Percentiles rank a stretch among this genome's conserved stretches.
Evolutionary conservation across 768 basidiomycete species (phyloP).

Genomic region (Tubosaeta sp.): DNA sequence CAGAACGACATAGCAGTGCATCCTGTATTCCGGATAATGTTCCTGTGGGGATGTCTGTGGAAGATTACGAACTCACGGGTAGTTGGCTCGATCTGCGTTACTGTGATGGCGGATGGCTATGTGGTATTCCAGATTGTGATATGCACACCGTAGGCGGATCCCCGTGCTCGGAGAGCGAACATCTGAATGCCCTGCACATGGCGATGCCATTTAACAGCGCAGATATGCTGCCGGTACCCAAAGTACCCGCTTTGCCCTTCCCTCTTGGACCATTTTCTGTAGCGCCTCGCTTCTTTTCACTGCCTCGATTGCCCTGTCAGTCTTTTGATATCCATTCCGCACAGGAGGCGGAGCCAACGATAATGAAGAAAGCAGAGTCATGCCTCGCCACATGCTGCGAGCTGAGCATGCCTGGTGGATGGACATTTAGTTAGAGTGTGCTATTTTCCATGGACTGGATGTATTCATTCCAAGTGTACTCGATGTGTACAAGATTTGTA

Average conservation of each 20-base stretch:
- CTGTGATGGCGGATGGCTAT: slow-evolving; percentile 23
- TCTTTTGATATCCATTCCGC: slow-evolving; percentile 12
- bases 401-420: slow-evolving; percentile 40
- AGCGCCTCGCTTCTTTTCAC: slow-evolving; percentile 19
- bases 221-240: slow-evolving; percentile 12
- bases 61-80: slow-evolving; percentile 45
- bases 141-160: slow-evolving; percentile 33
- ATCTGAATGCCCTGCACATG: slow-evolving; percentile 16
- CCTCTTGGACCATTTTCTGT: slow-evolving; percentile 14
- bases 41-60: slow-evolving; percentile 37
- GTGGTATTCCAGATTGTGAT: slow-evolving; percentile 27
- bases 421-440: slow-evolving; percentile 24
- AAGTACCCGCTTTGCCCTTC: slow-evolving; percentile 6
- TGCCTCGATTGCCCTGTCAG: slow-evolving; percentile 24
- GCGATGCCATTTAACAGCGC: slow-evolving; percentile 24
- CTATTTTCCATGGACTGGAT: slow-evolving; percentile 7
- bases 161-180: slow-evolving; percentile 24
- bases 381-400: slow-evolving; percentile 24
- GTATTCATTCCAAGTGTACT: slow-evolving; percentile 8
- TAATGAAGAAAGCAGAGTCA: slow-evolving; percentile 11
- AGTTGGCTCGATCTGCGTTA: slow-evolving; percentile 40
- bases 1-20: slow-evolving; percentile 33
- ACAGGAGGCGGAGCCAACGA: slow-evolving; percentile 14
- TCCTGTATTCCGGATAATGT: slow-evolving; percentile 24
- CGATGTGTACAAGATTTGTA: slow-evolving; percentile 14